Conservation (phyloP, 257 asterid species). For the Ocimum tenuiflorum region DNA sequence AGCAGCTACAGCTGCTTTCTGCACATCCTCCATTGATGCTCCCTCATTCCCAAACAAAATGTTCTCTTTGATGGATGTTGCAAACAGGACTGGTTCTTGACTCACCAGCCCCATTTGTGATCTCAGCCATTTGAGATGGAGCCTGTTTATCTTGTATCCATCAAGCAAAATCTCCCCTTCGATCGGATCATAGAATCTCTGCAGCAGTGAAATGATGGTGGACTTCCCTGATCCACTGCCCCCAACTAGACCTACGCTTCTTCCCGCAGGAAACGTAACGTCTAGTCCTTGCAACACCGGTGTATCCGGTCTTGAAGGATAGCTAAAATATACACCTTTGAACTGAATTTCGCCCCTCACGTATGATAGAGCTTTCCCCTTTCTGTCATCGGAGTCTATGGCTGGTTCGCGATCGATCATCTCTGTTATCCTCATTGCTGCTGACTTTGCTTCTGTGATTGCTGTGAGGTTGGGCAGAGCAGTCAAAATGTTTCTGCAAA, state of each 20-base stretch:
- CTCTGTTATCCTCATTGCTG: slow-evolving; percentile 60
- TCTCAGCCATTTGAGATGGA: slow-evolving; percentile 73
- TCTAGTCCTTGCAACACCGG: slow-evolving; percentile 51
- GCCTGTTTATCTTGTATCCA: slow-evolving; percentile 59
- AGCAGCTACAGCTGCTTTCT: slow-evolving; percentile 65
- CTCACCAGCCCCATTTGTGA: slow-evolving; percentile 77
- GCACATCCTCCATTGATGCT: slow-evolving; percentile 56
- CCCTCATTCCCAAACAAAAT: slow-evolving; percentile 69
- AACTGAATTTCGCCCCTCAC: slow-evolving; percentile 74
- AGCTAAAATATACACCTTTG: slow-evolving; percentile 52
- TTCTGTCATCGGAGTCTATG: slow-evolving; percentile 59
- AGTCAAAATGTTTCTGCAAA: slow-evolving; percentile 55
- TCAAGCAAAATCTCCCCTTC: slow-evolving; percentile 68
- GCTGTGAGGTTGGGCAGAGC: slow-evolving; percentile 82
- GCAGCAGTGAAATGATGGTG: slow-evolving; percentile 54
- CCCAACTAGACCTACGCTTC: slow-evolving; percentile 63
- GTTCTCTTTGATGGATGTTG: slow-evolving; percentile 68
- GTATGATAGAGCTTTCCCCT: slow-evolving; percentile 73
- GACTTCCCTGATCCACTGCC: slow-evolving; percentile 83
- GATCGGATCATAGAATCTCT: slow-evolving; percentile 65
- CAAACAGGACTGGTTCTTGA: slow-evolving; percentile 81
- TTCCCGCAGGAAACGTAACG: slow-evolving; percentile 53
- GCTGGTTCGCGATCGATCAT: slow-evolving; percentile 58
- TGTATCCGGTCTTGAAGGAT: slow-evolving; percentile 66
- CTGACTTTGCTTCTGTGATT: slow-evolving; percentile 65